Percentiles rank a stretch among this genome's conserved stretches.
These are phyloP conservation scores for Vigna unguiculata DNA, from an alignment of 306 rosid species.

Conservation along the genomic window DNA sequence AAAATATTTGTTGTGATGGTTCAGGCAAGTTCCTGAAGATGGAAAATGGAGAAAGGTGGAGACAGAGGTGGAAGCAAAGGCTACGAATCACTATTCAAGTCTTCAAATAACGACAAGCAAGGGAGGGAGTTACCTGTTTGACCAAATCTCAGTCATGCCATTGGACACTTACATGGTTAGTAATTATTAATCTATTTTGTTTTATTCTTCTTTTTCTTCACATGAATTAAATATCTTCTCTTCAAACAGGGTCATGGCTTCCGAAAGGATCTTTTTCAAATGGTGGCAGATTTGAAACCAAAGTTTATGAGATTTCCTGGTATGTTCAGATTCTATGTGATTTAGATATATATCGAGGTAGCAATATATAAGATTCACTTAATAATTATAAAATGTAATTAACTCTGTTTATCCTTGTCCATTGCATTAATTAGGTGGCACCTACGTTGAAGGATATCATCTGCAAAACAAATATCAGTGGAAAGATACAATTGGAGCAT, in stretches of 20 bases:
- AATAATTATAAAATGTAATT: background rate
- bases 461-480: conserved; percentile 47
- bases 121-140: background rate
- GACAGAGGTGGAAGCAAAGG: background rate
- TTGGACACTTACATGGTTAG: conserved; percentile 10
- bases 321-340: background rate
- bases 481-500: conserved; percentile 84
- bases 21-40: background rate
- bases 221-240: background rate
- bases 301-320: conserved; percentile 13
- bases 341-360: no score
- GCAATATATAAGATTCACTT: no score
- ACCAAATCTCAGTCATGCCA: conserved; percentile 10
- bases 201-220: background rate
- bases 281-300: conserved; percentile 15
- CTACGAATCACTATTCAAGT: conserved; percentile 10
- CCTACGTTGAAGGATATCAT: conserved; percentile 84
- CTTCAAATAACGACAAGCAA: conserved; percentile 1
- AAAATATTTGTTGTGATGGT: background rate
- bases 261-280: background rate
- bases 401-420: background rate
- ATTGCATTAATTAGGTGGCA: conserved; percentile 62
- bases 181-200: background rate
- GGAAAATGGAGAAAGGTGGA: background rate
- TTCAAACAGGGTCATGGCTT: conserved; percentile 4